Percentiles rank a stretch among this genome's conserved stretches.
Evolutionary conservation across 768 basidiomycete genomes (phyloP).

Genomic region (Auricularia sp.): DNA sequence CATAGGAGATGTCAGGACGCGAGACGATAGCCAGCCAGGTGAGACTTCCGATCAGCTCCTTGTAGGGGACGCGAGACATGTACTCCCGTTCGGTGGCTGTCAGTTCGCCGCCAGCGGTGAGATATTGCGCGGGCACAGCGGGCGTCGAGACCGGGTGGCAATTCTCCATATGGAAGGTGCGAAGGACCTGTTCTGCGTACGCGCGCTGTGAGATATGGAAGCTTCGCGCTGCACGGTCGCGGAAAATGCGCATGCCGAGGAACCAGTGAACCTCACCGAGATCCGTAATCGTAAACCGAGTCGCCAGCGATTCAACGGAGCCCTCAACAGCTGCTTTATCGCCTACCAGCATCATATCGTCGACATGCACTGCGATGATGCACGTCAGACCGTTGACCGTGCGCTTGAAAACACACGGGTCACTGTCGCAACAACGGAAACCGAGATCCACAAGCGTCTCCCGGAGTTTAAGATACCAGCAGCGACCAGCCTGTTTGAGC

Average conservation of each 20-base stretch:
- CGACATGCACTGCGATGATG: no score
- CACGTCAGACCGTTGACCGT: no score
- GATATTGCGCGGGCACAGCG: neutral
- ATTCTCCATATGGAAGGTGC: neutral
- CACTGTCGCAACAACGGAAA: neutral
- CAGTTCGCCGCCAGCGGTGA: neutral
- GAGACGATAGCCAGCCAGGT: constrained; percentile 4
- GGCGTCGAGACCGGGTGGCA: neutral
- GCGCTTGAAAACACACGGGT: no score
- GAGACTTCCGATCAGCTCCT: constrained; percentile 4
- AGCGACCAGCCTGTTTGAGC: no score
- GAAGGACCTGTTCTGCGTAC: constrained; percentile 1
- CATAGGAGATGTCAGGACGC: constrained; percentile 6
- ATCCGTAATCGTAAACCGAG: neutral
- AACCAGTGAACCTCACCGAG: constrained; percentile 1
- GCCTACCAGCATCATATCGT: no score
- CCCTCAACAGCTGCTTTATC: no score
- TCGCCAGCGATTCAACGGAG: no score
- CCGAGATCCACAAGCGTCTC: no score
- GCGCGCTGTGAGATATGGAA: constrained; percentile 2
- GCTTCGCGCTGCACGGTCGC: neutral
- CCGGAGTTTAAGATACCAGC: no score
- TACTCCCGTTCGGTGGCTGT: neutral
- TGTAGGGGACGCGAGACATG: neutral
- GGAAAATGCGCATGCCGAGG: constrained; percentile 1